Percentiles rank a stretch among this genome's conserved stretches.
phyloP scores from a whole-genome alignment of 371 early-diverging fungal species.

The Blakeslea trispora region DNA sequence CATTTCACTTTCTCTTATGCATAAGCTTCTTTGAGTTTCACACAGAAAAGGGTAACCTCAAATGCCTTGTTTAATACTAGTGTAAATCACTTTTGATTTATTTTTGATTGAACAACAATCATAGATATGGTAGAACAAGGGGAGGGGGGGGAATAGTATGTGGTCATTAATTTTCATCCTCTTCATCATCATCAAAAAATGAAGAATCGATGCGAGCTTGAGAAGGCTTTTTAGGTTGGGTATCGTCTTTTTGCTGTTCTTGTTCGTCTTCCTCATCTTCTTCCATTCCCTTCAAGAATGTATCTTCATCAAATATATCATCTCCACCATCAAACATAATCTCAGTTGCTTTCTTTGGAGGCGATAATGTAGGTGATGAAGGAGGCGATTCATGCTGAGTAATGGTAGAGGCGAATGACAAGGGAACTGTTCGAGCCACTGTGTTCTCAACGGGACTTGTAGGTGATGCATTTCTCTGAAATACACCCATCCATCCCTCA shows the following conservation, averaged over 20 bases:
- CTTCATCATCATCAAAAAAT: slow-evolving; percentile 24
- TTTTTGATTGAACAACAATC: too few species aligned
- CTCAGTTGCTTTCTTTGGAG: slow-evolving; percentile 1
- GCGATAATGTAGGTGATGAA: slow-evolving; percentile 22
- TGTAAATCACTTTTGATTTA: too few species aligned
- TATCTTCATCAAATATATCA: slow-evolving; percentile 16
- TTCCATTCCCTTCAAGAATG: slow-evolving; percentile 14
- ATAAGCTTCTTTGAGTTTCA: too few species aligned
- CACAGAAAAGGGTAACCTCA: too few species aligned
- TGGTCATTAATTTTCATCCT: neutral
- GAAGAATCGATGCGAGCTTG: slow-evolving; percentile 12
- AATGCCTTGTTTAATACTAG: too few species aligned
- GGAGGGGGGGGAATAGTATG: too few species aligned
- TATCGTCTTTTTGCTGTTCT: slow-evolving; percentile 6
- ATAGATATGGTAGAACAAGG: too few species aligned
- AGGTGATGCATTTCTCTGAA: slow-evolving; percentile 28
- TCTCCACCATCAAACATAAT: slow-evolving; percentile 27
- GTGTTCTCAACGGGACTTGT: neutral
- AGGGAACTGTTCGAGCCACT: slow-evolving; percentile 15
- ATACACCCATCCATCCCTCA: slow-evolving; percentile 40
- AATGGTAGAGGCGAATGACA: slow-evolving; percentile 30
- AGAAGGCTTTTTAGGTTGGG: slow-evolving; percentile 5
- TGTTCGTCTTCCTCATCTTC: too few species aligned
- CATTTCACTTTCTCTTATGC: too few species aligned
- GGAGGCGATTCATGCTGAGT: slow-evolving; percentile 37